phyloP scores from a whole-genome alignment of 1,139 yeast species.

The Yamadazyma sp. region DNA sequence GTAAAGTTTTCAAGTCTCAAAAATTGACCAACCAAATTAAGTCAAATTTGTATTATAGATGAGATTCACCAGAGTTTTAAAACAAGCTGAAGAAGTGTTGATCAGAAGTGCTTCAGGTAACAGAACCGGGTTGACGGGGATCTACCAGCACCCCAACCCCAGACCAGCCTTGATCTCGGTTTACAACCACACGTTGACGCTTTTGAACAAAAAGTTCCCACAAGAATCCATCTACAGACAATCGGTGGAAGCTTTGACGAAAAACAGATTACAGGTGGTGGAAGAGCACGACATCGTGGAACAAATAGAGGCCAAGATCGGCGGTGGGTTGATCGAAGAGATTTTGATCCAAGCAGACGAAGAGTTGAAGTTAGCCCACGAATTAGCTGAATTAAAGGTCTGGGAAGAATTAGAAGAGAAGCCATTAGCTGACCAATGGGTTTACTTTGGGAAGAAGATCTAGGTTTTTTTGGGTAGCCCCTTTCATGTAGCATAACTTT shows the following conservation, averaged over 20 bases:
- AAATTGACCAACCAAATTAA: constrained; percentile 28
- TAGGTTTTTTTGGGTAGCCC: constrained; percentile 16
- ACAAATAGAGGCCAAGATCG: constrained; percentile 72
- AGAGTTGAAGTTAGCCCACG: constrained; percentile 67
- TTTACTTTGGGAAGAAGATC: constrained; percentile 61
- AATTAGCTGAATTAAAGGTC: constrained; percentile 64
- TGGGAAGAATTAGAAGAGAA: constrained; percentile 70
- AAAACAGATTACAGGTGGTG: constrained; percentile 67
- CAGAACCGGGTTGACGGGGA: constrained; percentile 81
- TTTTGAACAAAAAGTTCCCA: constrained; percentile 64
- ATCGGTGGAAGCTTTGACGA: constrained; percentile 72
- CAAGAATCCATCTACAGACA: constrained; percentile 71
- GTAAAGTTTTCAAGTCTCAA: constrained; percentile 1
- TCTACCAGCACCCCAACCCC: constrained; percentile 80
- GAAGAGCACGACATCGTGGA: constrained; percentile 62
- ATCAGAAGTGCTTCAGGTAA: constrained; percentile 66
- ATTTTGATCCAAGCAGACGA: constrained; percentile 80
- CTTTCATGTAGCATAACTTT: neutral
- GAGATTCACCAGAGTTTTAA: constrained; percentile 47
- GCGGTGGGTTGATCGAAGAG: constrained; percentile 85
- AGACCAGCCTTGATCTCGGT: constrained; percentile 74
- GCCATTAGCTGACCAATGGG: constrained; percentile 75
- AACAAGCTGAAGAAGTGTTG: constrained; percentile 59
- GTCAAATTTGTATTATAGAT: constrained; percentile 18
- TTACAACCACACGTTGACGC: constrained; percentile 66